Conservation (phyloP, 495 filamentous ascomycete species). For the Corynascus novoguineensis region DNA sequence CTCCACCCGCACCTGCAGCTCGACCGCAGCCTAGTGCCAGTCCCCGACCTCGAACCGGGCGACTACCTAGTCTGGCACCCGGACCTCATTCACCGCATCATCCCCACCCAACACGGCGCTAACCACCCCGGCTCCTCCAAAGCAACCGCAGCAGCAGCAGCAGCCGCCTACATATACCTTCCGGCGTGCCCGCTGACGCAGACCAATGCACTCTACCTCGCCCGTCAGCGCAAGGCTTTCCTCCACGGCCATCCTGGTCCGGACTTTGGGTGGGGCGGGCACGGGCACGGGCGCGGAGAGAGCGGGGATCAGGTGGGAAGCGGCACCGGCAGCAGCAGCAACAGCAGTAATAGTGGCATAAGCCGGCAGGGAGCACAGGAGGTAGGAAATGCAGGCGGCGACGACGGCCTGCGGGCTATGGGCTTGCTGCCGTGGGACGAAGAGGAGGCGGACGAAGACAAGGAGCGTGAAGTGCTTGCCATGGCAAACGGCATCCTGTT, state of each 20-base stretch:
- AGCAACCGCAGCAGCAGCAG: background rate
- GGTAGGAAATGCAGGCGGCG: slow-evolving; percentile 39
- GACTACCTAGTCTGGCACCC: slow-evolving; percentile 92
- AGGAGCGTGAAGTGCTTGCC: slow-evolving; percentile 30
- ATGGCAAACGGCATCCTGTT: slow-evolving; percentile 44
- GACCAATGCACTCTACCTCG: slow-evolving; percentile 66
- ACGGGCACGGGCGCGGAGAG: slow-evolving; percentile 53
- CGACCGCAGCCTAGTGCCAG: slow-evolving; percentile 60
- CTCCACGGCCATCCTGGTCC: slow-evolving; percentile 56
- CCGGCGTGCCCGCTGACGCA: slow-evolving; percentile 78
- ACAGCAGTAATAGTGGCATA: slow-evolving; percentile 47
- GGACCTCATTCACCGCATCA: slow-evolving; percentile 42
- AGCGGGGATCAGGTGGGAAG: too few relatives aligned
- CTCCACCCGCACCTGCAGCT: slow-evolving; percentile 76
- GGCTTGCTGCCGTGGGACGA: slow-evolving; percentile 43
- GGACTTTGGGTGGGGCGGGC: slow-evolving; percentile 46
- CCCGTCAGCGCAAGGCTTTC: slow-evolving; percentile 64
- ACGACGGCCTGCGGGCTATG: slow-evolving; percentile 44
- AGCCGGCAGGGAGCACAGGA: slow-evolving; percentile 48
- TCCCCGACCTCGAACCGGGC: slow-evolving; percentile 69
- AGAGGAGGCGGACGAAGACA: slow-evolving; percentile 21
- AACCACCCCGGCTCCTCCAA: background rate
- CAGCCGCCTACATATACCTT: slow-evolving; percentile 65
- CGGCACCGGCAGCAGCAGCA: slow-evolving; percentile 38
- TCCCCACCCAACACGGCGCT: background rate